Percentiles rank a stretch among this genome's conserved stretches.
phyloP scores from a whole-genome alignment of 1,284 basidiomycete species.

The Papiliotrema nemorosa region DNA sequence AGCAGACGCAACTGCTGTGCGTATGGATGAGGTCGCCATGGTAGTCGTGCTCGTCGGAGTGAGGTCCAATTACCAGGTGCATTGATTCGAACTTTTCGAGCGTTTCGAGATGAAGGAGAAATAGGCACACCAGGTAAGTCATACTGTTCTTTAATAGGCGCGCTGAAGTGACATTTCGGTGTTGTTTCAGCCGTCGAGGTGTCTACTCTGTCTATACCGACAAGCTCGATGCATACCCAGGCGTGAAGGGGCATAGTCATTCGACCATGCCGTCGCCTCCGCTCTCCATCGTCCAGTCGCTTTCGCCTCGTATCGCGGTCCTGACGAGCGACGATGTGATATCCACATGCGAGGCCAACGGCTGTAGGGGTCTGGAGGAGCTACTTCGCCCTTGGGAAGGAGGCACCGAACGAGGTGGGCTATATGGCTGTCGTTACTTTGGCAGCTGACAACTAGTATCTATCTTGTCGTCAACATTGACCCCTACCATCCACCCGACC shows the following conservation, averaged over 20 bases:
- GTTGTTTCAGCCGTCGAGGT: no score
- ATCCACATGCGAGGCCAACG: conserved; percentile 44
- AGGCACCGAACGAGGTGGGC: conserved; percentile 43
- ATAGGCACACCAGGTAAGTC: neutral
- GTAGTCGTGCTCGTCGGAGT: neutral
- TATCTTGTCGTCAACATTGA: conserved; percentile 43
- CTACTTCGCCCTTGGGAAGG: conserved; percentile 49
- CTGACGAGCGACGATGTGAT: conserved; percentile 46
- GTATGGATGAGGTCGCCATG: conserved; percentile 3
- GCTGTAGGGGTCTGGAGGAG: conserved; percentile 46
- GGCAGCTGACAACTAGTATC: conserved; percentile 30
- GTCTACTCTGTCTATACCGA: no score
- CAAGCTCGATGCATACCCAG: no score
- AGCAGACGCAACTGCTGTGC: conserved; percentile 1
- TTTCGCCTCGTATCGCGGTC: conserved; percentile 48
- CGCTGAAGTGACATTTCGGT: no score
- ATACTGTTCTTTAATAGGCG: no score
- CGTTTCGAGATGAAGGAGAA: neutral
- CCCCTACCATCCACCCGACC: conserved; percentile 45
- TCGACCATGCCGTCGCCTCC: conserved; percentile 43
- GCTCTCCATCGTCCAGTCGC: conserved; percentile 43
- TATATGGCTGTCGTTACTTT: neutral
- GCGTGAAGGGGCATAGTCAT: no score
- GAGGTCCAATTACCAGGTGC: neutral
- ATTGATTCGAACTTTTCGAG: conserved; percentile 1